Evolutionary conservation across 2,329 filamentous ascomycete species (phyloP), one percentile per base, ranked within the genome.

Genomic region (Truncatella angustata): DNA sequence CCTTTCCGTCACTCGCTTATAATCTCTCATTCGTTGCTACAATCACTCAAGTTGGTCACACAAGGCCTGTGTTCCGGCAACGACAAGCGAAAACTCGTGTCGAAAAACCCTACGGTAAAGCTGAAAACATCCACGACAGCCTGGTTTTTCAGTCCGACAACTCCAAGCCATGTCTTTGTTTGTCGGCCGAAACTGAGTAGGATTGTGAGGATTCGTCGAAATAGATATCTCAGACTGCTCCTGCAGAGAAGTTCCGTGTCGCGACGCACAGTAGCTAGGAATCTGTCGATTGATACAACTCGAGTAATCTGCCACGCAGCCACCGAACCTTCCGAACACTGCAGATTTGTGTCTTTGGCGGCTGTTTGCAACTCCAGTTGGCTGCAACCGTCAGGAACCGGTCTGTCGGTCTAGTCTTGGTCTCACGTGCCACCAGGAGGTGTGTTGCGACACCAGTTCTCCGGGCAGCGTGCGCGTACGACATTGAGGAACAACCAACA

Each of bases 1-100:
- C 37, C 37, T 40, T 40, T n/a, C n/a, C 24, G 44, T 21, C 44
- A 47, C 44, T 47, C 44, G 44, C 28, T 46, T 47, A 18, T 35
- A 47, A 4, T 14, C 44, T 20, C 24, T n/a, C 37, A n/a, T n/a
- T n/a, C 18, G 18, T 23, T 40, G 18, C 37, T 39, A 21, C 37
- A 21, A 12, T 21, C 18, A 40, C 37, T 14, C 37, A 3, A 40
- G 7, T n/a, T 9, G 23, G 23, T 21, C 21, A 23, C 10, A 26
- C 42, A n/a, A 45, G 9, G 24, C 24, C 12, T 40, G 23, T 21
- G 5, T 14, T n/a, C 24, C 21, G 16, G 21, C 21, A 44, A 6
- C 40, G 24, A 44, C 21, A n/a, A 44, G n/a, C 20, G 20, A 24
- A 44, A 44, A 44, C 40, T 44, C 40, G 40, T 44, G 40, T 44